phyloP scores from a whole-genome alignment of 495 filamentous ascomycete species.

The Glonium stellatum region DNA sequence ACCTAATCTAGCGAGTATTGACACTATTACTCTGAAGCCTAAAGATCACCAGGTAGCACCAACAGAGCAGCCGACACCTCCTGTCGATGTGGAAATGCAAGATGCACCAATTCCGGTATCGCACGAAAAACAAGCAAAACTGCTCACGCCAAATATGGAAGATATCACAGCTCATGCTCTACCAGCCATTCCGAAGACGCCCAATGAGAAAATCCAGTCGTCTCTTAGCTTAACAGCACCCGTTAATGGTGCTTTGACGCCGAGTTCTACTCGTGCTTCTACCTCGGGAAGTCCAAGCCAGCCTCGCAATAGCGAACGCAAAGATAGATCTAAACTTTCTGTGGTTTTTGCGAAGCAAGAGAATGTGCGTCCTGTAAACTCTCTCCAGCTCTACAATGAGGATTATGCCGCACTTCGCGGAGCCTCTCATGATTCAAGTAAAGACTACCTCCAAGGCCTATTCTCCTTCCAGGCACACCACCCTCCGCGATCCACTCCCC shows the following conservation, averaged over 20 bases:
- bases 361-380: conserved; percentile 8
- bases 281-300: conserved; percentile 30
- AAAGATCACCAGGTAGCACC: conserved; percentile 8
- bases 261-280: conserved; percentile 24
- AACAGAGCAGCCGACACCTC: conserved; percentile 27
- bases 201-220: conserved; percentile 64
- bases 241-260: conserved; percentile 39
- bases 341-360: conserved; percentile 70
- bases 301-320: conserved; percentile 43
- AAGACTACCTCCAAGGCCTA: conserved; percentile 76
- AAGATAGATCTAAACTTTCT: conserved; percentile 59
- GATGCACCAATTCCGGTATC: conserved; percentile 15
- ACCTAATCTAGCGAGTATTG: neutral
- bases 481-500: conserved; percentile 49
- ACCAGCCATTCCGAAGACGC: conserved; percentile 63
- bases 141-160: conserved; percentile 33
- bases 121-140: neutral
- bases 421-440: conserved; percentile 46
- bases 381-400: conserved; percentile 24
- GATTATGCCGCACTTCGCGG: conserved; percentile 45
- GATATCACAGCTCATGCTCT: conserved; percentile 59
- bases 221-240: conserved; percentile 53
- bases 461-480: conserved; percentile 64
- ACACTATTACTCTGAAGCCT: neutral
- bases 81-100: conserved; percentile 28